Evolutionary conservation across 257 asterid genomes (phyloP).

Genomic region (Rauvolfia tetraphylla): DNA sequence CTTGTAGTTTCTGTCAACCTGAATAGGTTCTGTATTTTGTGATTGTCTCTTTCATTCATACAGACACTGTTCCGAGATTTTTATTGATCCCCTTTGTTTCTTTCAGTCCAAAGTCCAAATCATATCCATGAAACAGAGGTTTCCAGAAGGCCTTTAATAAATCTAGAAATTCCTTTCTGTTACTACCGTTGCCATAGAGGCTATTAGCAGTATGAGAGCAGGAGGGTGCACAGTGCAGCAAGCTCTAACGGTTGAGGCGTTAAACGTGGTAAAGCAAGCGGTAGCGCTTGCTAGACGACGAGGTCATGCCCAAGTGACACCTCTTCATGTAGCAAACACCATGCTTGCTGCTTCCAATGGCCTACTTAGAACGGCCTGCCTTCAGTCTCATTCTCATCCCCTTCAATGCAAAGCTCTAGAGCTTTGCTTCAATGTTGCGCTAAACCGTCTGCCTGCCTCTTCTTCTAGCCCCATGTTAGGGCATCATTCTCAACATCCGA

Average conservation of each 20-base stretch:
- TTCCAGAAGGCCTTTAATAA: not conserved
- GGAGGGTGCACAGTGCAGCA: conserved; percentile 67
- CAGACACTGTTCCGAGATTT: conserved; percentile 7
- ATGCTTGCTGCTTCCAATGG: conserved; percentile 65
- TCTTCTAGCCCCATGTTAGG: conserved; percentile 41
- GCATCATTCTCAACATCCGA: conserved; percentile 39
- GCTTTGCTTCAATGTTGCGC: conserved; percentile 93
- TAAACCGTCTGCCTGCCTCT: conserved; percentile 73
- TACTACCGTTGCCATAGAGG: not conserved
- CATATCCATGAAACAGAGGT: conserved; percentile 6
- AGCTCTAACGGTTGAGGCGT: conserved; percentile 53
- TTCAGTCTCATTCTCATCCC: conserved; percentile 75
- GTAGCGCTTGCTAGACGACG: conserved; percentile 67
- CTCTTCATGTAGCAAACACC: conserved; percentile 81
- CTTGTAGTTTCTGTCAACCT: not conserved
- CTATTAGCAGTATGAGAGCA: conserved; percentile 52
- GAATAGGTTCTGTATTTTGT: not conserved
- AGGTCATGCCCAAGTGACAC: conserved; percentile 93
- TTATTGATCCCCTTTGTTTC: conserved; percentile 6
- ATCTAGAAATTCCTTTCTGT: conserved; percentile 11
- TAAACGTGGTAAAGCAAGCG: conserved; percentile 57
- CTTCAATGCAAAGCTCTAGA: conserved; percentile 91
- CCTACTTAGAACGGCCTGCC: conserved; percentile 58
- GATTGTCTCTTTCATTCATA: conserved; percentile 3
- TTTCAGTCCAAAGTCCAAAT: not conserved